A percentile compares a stretch with the other conserved stretches of the same genome.
Evolutionary conservation across 2,329 filamentous ascomycete species (phyloP).

Genomic region (Fusarium brachygibbosum): DNA sequence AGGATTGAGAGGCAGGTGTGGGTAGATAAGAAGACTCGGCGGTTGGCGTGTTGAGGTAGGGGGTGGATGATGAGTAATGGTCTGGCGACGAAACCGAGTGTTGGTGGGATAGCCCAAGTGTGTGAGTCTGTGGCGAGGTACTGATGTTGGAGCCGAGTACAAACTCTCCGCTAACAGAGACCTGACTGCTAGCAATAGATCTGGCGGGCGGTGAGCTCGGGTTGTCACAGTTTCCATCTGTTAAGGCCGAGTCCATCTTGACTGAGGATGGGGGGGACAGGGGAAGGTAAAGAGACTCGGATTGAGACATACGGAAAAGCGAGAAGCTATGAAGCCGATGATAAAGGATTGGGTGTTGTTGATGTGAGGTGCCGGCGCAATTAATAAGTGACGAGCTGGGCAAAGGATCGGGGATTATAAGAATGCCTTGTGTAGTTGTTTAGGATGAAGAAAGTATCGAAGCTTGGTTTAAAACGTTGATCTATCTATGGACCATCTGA

Average conservation of each 20-base stretch:
- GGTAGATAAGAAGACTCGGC: constrained; percentile 46
- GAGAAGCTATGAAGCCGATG: constrained; percentile 38
- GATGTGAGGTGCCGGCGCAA: constrained; percentile 36
- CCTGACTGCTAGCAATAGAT: constrained; percentile 44
- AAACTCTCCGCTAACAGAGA: constrained; percentile 41
- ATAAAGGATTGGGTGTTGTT: constrained; percentile 39
- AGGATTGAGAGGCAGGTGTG: constrained; percentile 45
- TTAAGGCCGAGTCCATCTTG: constrained; percentile 49
- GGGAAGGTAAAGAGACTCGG: constrained; percentile 48
- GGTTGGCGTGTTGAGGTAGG: constrained; percentile 44
- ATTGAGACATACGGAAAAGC: constrained; percentile 50
- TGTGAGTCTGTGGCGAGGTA: constrained; percentile 44
- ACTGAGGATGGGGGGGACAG: constrained; percentile 49
- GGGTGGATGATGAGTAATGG: constrained; percentile 44
- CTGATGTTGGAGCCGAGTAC: constrained; percentile 41
- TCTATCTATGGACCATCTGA: constrained; percentile 52
- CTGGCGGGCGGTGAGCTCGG: constrained; percentile 48
- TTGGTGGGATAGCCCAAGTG: constrained; percentile 40
- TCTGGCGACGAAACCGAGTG: constrained; percentile 43
- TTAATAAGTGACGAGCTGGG: constrained; percentile 38
- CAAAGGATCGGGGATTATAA: constrained; percentile 42
- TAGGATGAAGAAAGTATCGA: constrained; percentile 44
- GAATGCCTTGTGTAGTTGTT: constrained; percentile 39
- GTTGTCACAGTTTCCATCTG: constrained; percentile 48
- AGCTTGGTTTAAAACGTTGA: constrained; percentile 43